Evolutionary conservation across 2,329 filamentous ascomycete genomes (phyloP), one percentile per base, ranked within the genome.

Genomic region (Tolypocladium tropicale): DNA sequence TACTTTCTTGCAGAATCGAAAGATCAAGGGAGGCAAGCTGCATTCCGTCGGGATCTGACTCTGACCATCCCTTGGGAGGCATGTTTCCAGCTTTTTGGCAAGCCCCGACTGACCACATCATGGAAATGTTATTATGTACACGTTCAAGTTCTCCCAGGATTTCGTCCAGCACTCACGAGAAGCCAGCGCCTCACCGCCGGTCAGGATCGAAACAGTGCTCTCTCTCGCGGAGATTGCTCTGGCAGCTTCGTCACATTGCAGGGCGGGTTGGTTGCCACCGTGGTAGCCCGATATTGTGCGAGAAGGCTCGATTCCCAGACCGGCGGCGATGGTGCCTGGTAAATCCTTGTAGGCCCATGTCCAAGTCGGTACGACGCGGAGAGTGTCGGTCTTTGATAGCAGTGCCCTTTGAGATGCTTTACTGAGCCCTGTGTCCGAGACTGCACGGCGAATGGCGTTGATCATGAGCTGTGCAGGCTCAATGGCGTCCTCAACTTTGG

Each of bases 331-430:
- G 1, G 82, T 68, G 6, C 72, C 74, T 0, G 83, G 81, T 2
- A 86, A 67, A 63, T 87, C 78, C 1, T 74, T 68, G 63, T 87
- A 87, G 0, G 79, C 77, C 84, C 84, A 86, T 0, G 84, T 85
- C 84, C 84, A 88, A 0, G 81, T 81, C 43, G 74, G 76, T 11
- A 86, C 82, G 4, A 85, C 76, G 48, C 78, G 73, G 50, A 88
- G 72, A 60, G 78, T 81, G 63, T 86, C 83, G 54, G 85, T 78
- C 0, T 69, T 43, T 0, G 62, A 12, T 16, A 57, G 30, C 14
- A 60, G 36, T 3, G 37, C 23, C 23, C 52, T 21, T n/a, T 53
- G 55, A 14, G 55, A 39, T 2, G 52, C 30, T 60, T 59, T 6
- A 62, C 53, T 2, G 65, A 62, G 14, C 65, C 62, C 10, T 74